Evolutionary conservation across 2,329 filamentous ascomycete genomes (phyloP), one percentile per base, ranked within the genome.

Genomic region (Colletotrichum sp.): DNA sequence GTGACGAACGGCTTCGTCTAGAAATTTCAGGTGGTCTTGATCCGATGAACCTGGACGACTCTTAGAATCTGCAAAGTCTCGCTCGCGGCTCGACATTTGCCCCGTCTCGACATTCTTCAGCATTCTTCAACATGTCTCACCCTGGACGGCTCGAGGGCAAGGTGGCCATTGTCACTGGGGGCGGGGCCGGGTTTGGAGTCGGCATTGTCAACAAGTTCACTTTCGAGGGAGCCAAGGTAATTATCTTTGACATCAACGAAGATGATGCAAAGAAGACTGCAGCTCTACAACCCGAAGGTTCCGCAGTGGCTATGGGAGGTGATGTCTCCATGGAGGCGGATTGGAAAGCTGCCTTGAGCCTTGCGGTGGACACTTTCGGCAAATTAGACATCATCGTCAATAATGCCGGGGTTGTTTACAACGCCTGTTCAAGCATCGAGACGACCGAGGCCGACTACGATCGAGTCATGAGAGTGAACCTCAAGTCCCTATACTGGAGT

Each of bases 381-480:
- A 59, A 59, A 1, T 28, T 59, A 16, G 55, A 28, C 55, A 28
- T 59, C 24, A 28, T 59, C 26, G 55, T 65, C 30, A 39, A 65
- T 0, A 59, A 59, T 15, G 55, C 55, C 4, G 55, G 55, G 8
- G 55, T 59, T 28, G 26, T 59, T 59, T 59, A 59, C 26, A 59
- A 59, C 55, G 21, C 55, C 0, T 59, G 55, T 6, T 28, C 26
- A 24, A 59, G 55, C 55, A 59, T 59, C 26, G 55, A 59, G 26
- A 59, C 55, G 13, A 59, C 21, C 13, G 55, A 59, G 55, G 26
- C 55, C 55, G 26, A 59, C 55, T 28, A 59, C 24, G 55, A 59
- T 28, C 55, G 26, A 6, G 55, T 59, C 55, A 59, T 59, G 55
- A 59, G 55, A 4, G 55, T 59, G 3, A 59, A 59, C 1, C 55